phyloP scores from a whole-genome alignment of 2,329 filamentous ascomycete species.

The Lecanicillium sp. region DNA sequence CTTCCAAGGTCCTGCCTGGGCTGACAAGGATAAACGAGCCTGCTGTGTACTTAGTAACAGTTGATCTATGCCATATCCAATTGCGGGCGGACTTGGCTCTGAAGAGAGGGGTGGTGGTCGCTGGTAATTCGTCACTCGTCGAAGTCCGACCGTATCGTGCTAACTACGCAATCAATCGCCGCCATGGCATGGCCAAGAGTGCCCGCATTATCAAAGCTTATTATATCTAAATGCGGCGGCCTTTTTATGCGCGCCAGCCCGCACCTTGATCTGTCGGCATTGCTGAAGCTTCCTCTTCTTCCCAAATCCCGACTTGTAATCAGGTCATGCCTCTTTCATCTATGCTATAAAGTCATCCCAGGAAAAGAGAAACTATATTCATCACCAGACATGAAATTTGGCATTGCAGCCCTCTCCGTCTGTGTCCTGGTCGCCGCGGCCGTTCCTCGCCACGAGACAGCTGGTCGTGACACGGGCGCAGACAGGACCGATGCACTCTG shows the following conservation, averaged over 20 bases:
- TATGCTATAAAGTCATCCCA: neutral
- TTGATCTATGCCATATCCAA: too few relatives aligned
- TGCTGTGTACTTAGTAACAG: too few relatives aligned
- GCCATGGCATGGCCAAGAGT: constrained; percentile 11
- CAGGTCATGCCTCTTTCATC: neutral
- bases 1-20: too few relatives aligned
- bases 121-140: constrained; percentile 2
- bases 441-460: neutral
- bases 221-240: neutral
- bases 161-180: constrained; percentile 4
- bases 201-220: constrained; percentile 9
- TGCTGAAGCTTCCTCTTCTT: neutral
- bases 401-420: neutral
- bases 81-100: too few relatives aligned
- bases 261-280: neutral
- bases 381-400: neutral
- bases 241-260: neutral
- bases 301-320: too few relatives aligned
- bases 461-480: too few relatives aligned
- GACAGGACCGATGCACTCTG: too few relatives aligned
- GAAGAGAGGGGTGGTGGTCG: neutral
- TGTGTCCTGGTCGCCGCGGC: neutral
- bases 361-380: neutral
- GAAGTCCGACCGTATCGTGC: neutral
- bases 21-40: neutral